A percentile compares a stretch with the other conserved stretches of the same genome.
Evolutionary conservation across 192 early-diverging fungal genomes (phyloP).

Genomic region (Linnemannia elongata): DNA sequence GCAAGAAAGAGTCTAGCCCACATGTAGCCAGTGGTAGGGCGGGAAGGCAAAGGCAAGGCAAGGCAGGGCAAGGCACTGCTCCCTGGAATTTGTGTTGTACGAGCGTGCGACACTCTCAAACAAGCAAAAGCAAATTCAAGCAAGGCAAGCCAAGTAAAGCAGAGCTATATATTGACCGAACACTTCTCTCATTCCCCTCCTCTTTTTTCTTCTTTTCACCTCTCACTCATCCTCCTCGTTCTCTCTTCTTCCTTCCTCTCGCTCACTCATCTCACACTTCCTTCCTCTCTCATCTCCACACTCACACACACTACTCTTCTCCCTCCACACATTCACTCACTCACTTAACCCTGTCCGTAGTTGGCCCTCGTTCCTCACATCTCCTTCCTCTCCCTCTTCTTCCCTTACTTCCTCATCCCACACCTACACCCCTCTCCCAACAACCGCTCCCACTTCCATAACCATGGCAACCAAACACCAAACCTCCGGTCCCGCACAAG

Average conservation of each 20-base stretch:
- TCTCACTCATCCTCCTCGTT: neutral
- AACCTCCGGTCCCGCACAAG: neutral
- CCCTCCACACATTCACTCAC: neutral
- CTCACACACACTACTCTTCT: neutral
- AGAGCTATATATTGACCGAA: neutral
- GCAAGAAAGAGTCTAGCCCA: neutral
- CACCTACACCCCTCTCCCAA: constrained; percentile 1
- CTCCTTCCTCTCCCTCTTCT: neutral
- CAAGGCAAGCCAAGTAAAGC: neutral
- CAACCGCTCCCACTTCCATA: neutral
- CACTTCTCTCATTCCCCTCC: neutral
- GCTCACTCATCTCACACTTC: neutral
- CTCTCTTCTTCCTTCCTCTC: neutral
- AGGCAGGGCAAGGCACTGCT: too few species aligned
- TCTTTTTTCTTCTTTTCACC: constrained; percentile 5
- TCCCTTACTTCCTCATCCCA: constrained; percentile 12
- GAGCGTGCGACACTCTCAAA: neutral
- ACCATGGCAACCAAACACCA: neutral
- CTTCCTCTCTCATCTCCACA: neutral
- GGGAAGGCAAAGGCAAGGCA: neutral
- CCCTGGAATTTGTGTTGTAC: neutral
- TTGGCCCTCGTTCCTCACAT: neutral
- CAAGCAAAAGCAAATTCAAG: neutral
- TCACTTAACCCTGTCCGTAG: neutral
- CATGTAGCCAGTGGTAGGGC: neutral